Evolutionary conservation across 2,329 filamentous ascomycete genomes (phyloP).

Genomic region (Pseudogymnoascus sp.): DNA sequence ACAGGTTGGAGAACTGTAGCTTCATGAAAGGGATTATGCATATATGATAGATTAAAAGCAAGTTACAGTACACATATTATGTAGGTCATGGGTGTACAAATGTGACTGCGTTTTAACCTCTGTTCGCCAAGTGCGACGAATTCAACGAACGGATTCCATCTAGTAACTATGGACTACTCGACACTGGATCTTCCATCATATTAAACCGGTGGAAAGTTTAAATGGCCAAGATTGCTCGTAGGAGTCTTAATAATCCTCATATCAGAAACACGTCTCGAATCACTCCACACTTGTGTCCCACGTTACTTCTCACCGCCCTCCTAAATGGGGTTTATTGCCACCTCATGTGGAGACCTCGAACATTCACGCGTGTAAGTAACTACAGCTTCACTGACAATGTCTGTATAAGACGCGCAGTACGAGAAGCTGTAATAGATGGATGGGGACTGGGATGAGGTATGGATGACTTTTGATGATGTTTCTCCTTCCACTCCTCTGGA

Average conservation of each 20-base stretch:
- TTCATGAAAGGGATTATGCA: conserved; percentile 4
- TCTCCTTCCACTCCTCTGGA: neutral
- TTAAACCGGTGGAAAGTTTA: neutral
- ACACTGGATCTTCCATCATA: neutral
- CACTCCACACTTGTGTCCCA: neutral
- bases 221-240: neutral
- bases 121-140: neutral
- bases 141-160: neutral
- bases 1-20: conserved; percentile 6
- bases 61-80: neutral
- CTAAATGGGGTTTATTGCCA: neutral
- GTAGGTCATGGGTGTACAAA: neutral
- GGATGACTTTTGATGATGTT: conserved; percentile 24
- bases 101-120: neutral
- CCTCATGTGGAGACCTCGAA: conserved; percentile 5
- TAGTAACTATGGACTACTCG: neutral
- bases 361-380: conserved; percentile 8
- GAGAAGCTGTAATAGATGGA: conserved; percentile 40
- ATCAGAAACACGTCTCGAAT: neutral
- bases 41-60: conserved; percentile 10
- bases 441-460: conserved; percentile 61
- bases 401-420: conserved; percentile 9
- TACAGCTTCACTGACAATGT: conserved; percentile 7
- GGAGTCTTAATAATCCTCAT: neutral
- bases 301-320: neutral